phyloP scores from a whole-genome alignment of 2,329 filamentous ascomycete species.

The Alternaria infectoria region DNA sequence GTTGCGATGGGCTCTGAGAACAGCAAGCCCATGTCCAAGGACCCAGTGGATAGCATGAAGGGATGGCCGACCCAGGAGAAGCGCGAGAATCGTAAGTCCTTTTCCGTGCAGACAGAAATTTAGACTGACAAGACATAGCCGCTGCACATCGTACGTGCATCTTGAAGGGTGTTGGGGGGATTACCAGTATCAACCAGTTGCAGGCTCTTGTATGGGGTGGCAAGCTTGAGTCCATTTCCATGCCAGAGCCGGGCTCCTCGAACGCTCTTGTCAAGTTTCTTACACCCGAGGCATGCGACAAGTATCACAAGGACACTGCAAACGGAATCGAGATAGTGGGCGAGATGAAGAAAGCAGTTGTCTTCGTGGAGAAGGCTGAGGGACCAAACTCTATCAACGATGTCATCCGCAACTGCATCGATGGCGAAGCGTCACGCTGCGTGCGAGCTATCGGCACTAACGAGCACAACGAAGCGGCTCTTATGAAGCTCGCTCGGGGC shows the following conservation, averaged over 20 bases:
- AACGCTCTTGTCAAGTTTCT: slow-evolving; percentile 43
- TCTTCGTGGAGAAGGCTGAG: slow-evolving; percentile 38
- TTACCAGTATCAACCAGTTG: slow-evolving; percentile 34
- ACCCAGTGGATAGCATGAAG: slow-evolving; percentile 16
- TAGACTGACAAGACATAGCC: slow-evolving; percentile 22
- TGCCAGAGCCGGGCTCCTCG: slow-evolving; percentile 30
- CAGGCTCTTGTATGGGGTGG: slow-evolving; percentile 50
- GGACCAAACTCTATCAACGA: slow-evolving; percentile 47
- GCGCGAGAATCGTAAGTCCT: slow-evolving; percentile 34
- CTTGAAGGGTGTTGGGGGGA: slow-evolving; percentile 30
- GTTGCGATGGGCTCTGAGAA: not conserved
- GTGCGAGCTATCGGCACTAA: slow-evolving; percentile 53
- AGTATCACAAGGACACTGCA: slow-evolving; percentile 41
- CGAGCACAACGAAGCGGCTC: slow-evolving; percentile 45
- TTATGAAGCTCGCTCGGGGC: slow-evolving; percentile 49
- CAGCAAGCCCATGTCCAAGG: not conserved
- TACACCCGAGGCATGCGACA: slow-evolving; percentile 38
- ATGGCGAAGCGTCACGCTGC: slow-evolving; percentile 53
- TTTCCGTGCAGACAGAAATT: not conserved
- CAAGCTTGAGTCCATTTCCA: slow-evolving; percentile 38
- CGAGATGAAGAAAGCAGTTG: slow-evolving; percentile 22
- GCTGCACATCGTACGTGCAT: slow-evolving; percentile 32
- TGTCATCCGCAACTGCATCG: slow-evolving; percentile 49
- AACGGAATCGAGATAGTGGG: slow-evolving; percentile 41
- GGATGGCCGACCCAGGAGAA: slow-evolving; percentile 40